These are phyloP conservation scores for Colletotrichum lindemuthianum DNA, from an alignment of 2,329 filamentous ascomycete genomes.

Conservation along the genomic window DNA sequence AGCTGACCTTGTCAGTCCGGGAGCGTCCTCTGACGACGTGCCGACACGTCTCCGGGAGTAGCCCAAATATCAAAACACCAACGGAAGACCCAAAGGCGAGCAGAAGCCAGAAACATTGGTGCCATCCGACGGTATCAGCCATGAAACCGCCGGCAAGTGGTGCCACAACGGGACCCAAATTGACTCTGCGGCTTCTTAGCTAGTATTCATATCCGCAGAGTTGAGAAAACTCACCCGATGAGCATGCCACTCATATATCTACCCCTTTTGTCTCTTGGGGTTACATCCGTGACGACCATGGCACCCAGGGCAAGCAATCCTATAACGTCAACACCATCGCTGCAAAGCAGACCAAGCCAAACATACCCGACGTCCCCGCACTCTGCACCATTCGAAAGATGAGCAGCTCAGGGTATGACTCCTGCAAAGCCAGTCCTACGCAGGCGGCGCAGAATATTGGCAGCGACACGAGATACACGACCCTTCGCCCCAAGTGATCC, in stretches of 20 bases:
- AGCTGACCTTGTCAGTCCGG: not conserved
- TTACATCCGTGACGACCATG: slow-evolving; percentile 5
- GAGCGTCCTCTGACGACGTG: slow-evolving; percentile 1
- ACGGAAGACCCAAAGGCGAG: not conserved
- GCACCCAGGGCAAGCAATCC: slow-evolving; percentile 3
- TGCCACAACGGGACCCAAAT: slow-evolving; percentile 1
- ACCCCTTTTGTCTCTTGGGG: not conserved
- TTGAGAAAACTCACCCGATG: not conserved
- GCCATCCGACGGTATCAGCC: slow-evolving; percentile 4
- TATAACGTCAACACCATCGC: not conserved
- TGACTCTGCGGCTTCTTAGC: not conserved
- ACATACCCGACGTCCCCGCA: slow-evolving; percentile 1
- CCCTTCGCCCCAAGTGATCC: slow-evolving; percentile 40
- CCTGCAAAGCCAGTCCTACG: slow-evolving; percentile 19
- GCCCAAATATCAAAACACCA: slow-evolving; percentile 36
- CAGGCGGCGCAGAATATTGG: slow-evolving; percentile 4
- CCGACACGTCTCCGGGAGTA: slow-evolving; percentile 42
- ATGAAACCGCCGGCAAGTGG: slow-evolving; percentile 5
- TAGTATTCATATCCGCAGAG: no score
- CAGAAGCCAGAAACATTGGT: slow-evolving; percentile 11
- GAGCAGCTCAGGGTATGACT: slow-evolving; percentile 2
- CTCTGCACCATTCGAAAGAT: slow-evolving; percentile 10
- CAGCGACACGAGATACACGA: slow-evolving; percentile 12
- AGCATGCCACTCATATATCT: slow-evolving; percentile 11
- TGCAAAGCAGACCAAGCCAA: not conserved